Base-by-base conservation (phyloP, 1,284 basidiomycete genomes). In the Vanrija pseudolonga region DNA sequence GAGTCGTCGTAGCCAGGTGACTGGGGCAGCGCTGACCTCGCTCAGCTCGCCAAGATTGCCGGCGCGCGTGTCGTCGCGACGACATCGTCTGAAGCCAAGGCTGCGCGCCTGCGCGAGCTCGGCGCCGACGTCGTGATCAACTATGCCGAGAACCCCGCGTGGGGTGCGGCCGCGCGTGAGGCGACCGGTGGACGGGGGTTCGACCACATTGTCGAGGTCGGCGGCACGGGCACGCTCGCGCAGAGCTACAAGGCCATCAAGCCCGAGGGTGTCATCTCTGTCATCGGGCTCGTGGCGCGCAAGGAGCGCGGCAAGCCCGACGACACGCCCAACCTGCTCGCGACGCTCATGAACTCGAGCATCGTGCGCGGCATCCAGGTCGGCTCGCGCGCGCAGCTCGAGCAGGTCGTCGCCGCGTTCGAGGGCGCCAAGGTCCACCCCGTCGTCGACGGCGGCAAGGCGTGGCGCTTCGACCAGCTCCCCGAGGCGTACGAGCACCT, bases 161-260 rank as follows among this genome's bases (percentile, higher is more conserved):
- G 76, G 76, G 70, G 69, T 51, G 57, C 65, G 49, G 64, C 67
- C 8, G 76, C 69, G 1, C 51, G 63, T 43, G 55, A 60, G 19
- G 57, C 71, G 9, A 72, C 69, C n/a, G 50, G 59, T 8, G 17
- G 18, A 3, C 65, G 65, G 12, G 84, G 85, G 14, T 84, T 83
- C 4, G 81, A 85, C 55, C 81, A 83, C 61, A 68, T 85, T 37
- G 72, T 85, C 45, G 84, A 85, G 38, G 81, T 82, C 42, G 82
- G 83, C 3, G 83, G 84, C 2, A 59, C 76, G 3, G 79, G 79
- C 9, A 84, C 83, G 5, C 68, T 85, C 3, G 53, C 64, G 11
- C 79, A 81, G 57, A 78, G 77, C 7, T 70, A 81, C 53, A 76
- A 76, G 9, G 74, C 80, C 6, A 65, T 80, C 51, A 68, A 69